Evolutionary conservation across 2,329 filamentous ascomycete genomes (phyloP).

Genomic region (Sclerotinia trifoliorum): DNA sequence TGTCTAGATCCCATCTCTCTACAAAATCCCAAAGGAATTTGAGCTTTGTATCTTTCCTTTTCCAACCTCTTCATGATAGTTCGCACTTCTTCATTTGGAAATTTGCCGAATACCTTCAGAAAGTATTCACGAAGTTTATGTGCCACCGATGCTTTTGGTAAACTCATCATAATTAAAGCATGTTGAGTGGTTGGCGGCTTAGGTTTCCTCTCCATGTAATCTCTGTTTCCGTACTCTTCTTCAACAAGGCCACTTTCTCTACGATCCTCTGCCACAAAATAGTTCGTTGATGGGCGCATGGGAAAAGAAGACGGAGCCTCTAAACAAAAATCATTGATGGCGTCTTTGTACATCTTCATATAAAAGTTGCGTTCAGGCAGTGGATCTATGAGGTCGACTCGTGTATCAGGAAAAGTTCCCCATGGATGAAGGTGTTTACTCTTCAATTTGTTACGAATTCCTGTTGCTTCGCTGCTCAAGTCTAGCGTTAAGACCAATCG

Average conservation of each 20-base stretch:
- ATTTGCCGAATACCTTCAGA: neutral
- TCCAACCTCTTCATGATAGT: neutral
- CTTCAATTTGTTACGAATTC: neutral
- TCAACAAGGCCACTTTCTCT: neutral
- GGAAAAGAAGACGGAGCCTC: neutral
- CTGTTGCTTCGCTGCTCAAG: neutral
- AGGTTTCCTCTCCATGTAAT: too few relatives aligned
- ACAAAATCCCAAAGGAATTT: neutral
- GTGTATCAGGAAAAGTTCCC: constrained; percentile 3
- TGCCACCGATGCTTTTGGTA: neutral
- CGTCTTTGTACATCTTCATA: constrained; percentile 6
- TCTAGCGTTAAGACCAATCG: constrained; percentile 7
- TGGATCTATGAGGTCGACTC: constrained; percentile 5
- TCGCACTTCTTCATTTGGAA: neutral
- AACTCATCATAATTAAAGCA: neutral
- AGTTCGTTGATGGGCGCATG: neutral
- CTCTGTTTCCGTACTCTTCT: neutral
- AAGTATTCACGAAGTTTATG: constrained; percentile 2
- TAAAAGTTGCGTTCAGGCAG: neutral
- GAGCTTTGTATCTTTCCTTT: neutral
- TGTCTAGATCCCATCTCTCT: neutral
- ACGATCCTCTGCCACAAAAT: neutral
- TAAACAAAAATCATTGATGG: neutral
- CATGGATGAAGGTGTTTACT: neutral
- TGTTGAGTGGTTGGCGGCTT: neutral